These are phyloP conservation scores for Beauveria medogensis DNA, from an alignment of 2,329 filamentous ascomycete genomes.

Conservation along the genomic window DNA sequence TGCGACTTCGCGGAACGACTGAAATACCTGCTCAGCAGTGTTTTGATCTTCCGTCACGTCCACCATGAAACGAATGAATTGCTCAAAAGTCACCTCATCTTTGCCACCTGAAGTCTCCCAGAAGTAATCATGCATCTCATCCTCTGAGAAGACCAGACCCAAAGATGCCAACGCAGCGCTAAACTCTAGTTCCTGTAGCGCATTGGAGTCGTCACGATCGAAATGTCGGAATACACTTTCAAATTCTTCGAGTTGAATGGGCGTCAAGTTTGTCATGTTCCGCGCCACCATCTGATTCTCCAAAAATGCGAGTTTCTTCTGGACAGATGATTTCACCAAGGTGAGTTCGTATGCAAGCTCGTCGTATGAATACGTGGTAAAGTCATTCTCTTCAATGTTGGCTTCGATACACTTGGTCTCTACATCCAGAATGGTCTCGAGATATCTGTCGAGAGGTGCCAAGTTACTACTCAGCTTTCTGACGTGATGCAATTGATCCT, in stretches of 20 bases:
- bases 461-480: slow-evolving; percentile 77
- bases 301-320: slow-evolving; percentile 92
- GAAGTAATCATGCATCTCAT: slow-evolving; percentile 97
- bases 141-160: slow-evolving; percentile 90
- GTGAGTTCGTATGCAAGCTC: slow-evolving; percentile 90
- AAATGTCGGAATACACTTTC: slow-evolving; percentile 98
- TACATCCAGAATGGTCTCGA: slow-evolving; percentile 77
- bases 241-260: slow-evolving; percentile 96
- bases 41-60: slow-evolving; percentile 98
- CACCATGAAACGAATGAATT: slow-evolving; percentile 99
- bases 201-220: slow-evolving; percentile 86
- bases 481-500: slow-evolving; percentile 87
- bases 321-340: slow-evolving; percentile 82
- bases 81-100: slow-evolving; percentile 87
- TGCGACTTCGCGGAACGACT: slow-evolving; percentile 93
- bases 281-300: slow-evolving; percentile 98
- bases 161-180: slow-evolving; percentile 91
- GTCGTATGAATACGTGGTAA: slow-evolving; percentile 98
- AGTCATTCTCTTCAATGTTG: slow-evolving; percentile 99
- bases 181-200: slow-evolving; percentile 87
- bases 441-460: slow-evolving; percentile 80
- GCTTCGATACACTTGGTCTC: slow-evolving; percentile 89
- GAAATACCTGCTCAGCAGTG: slow-evolving; percentile 95
- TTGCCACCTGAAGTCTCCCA: slow-evolving; percentile 71
- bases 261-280: slow-evolving; percentile 97